A percentile compares a stretch with the other conserved stretches of the same genome.
These are phyloP conservation scores for Myriosclerotinia duriaeana DNA, from an alignment of 2,329 filamentous ascomycete species.

Conservation along the genomic window DNA sequence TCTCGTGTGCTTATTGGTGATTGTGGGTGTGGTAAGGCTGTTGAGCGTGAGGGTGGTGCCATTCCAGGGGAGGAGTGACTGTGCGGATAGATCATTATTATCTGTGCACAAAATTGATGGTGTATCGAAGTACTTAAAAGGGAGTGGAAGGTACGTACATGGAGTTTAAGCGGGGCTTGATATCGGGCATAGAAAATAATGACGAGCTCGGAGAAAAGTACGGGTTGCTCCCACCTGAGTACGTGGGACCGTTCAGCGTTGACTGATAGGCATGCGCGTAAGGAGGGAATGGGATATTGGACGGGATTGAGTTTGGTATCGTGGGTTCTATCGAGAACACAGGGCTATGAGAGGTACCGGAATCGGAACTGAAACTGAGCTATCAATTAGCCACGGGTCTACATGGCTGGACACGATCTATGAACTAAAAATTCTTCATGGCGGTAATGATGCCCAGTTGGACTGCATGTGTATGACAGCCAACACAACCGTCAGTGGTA, in stretches of 20 bases:
- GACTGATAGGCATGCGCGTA: slow-evolving; percentile 39
- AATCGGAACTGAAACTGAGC: slow-evolving; percentile 39
- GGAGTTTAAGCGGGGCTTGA: slow-evolving; percentile 39
- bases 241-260: slow-evolving; percentile 38
- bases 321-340: slow-evolving; percentile 40
- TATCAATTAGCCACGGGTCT: slow-evolving; percentile 39
- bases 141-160: slow-evolving; percentile 36
- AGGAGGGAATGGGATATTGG: slow-evolving; percentile 37
- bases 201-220: slow-evolving; percentile 38
- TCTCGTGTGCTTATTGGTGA: slow-evolving; percentile 39
- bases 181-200: slow-evolving; percentile 40
- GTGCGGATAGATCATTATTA: slow-evolving; percentile 37
- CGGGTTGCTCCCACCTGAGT: slow-evolving; percentile 36
- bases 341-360: slow-evolving; percentile 40
- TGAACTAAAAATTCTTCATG: slow-evolving; percentile 24
- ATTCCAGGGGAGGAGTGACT: slow-evolving; percentile 39
- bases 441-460: slow-evolving; percentile 35
- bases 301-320: slow-evolving; percentile 36
- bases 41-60: slow-evolving; percentile 39
- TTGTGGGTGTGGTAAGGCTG: slow-evolving; percentile 38
- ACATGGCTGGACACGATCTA: slow-evolving; percentile 30
- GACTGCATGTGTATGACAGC: slow-evolving; percentile 37
- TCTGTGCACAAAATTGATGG: slow-evolving; percentile 30
- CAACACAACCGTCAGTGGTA: slow-evolving; percentile 36
- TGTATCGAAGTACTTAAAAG: slow-evolving; percentile 30